phyloP scores from a whole-genome alignment of 768 basidiomycete genomes.

The Asterophora parasitica region DNA sequence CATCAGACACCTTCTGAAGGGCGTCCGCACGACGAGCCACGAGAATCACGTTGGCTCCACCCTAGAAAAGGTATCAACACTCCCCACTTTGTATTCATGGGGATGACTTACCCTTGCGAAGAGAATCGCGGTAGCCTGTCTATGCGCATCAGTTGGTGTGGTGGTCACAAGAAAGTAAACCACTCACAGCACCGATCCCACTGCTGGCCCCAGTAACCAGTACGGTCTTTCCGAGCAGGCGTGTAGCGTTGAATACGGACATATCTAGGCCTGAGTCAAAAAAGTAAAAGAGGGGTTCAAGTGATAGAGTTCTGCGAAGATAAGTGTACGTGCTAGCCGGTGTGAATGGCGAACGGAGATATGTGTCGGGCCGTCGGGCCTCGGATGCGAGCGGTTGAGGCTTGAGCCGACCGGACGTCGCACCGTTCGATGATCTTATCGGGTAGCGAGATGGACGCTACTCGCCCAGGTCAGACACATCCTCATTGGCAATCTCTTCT shows the following conservation, averaged over 20 bases:
- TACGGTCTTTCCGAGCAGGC: conserved; percentile 79
- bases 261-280: conserved; percentile 33
- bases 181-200: conserved; percentile 81
- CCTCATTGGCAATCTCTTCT: conserved; percentile 46
- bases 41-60: conserved; percentile 84
- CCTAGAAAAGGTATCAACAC: conserved; percentile 36
- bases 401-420: no score
- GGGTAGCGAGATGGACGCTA: no score
- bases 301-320: neutral
- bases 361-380: no score
- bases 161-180: neutral
- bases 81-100: neutral
- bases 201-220: conserved; percentile 87
- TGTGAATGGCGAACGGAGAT: no score
- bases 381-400: no score
- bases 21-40: conserved; percentile 74
- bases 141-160: neutral
- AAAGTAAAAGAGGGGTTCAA: neutral
- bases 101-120: conserved; percentile 71
- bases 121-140: conserved; percentile 78
- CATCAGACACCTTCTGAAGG: conserved; percentile 63
- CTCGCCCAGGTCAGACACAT: conserved; percentile 16
- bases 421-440: no score
- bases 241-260: conserved; percentile 79
- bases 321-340: no score